phyloP scores from a whole-genome alignment of 768 basidiomycete genomes.

The Podaxis pistillaris region DNA sequence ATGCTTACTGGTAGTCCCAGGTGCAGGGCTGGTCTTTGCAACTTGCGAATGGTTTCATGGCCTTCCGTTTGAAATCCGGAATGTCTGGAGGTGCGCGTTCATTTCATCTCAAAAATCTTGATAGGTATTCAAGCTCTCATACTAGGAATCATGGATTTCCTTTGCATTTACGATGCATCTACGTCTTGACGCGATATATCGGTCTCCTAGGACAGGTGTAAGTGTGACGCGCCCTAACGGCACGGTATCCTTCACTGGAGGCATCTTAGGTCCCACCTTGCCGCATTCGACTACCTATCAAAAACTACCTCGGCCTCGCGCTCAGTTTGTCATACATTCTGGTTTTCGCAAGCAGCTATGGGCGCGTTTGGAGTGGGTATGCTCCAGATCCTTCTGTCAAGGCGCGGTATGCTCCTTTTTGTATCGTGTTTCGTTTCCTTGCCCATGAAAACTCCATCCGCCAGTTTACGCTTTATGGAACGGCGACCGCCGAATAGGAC shows the following conservation, averaged over 20 bases:
- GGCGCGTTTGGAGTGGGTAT: neutral
- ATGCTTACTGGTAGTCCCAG: neutral
- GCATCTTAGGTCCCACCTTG: neutral
- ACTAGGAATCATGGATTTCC: neutral
- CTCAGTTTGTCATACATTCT: neutral
- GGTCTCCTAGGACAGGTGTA: conserved; percentile 9
- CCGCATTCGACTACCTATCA: conserved; percentile 1
- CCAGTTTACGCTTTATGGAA: conserved; percentile 3
- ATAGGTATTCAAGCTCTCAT: neutral
- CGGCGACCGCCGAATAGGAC: neutral
- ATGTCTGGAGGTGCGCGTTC: conserved; percentile 5
- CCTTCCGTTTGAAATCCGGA: conserved; percentile 14
- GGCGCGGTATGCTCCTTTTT: neutral
- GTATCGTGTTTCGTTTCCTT: neutral
- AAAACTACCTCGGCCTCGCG: neutral
- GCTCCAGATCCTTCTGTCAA: neutral
- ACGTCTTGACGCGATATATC: conserved; percentile 6
- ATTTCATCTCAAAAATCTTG: neutral
- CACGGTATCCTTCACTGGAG: neutral
- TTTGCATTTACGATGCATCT: conserved; percentile 2
- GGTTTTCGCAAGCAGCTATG: neutral
- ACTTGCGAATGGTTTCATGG: conserved; percentile 10
- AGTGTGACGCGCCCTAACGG: neutral
- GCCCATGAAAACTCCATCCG: too few species aligned
- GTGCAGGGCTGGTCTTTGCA: conserved; percentile 9